A percentile compares a stretch with the other conserved stretches of the same genome.
These are phyloP conservation scores for Citrus sp. DNA, from an alignment of 345 rosid genomes.

Conservation along the genomic window DNA sequence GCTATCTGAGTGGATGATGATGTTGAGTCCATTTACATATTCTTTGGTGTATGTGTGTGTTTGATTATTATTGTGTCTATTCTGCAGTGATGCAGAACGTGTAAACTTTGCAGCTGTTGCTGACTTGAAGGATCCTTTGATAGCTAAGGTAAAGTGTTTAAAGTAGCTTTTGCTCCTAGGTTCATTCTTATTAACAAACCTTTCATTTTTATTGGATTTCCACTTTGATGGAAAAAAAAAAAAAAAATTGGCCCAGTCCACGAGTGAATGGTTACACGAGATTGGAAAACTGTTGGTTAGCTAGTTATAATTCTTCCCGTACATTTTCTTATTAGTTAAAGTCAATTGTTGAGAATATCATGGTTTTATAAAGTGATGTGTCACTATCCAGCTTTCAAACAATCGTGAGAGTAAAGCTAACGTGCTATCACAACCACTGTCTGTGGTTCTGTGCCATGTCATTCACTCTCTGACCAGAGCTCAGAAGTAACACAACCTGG, in stretches of 20 bases:
- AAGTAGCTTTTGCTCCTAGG: background rate
- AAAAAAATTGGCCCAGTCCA: background rate
- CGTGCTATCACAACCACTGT: too few species aligned
- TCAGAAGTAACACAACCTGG: background rate
- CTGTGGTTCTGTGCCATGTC: too few species aligned
- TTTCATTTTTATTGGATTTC: background rate
- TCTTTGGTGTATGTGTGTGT: background rate
- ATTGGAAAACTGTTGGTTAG: background rate
- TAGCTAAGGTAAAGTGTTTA: constrained; percentile 54
- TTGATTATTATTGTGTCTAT: constrained; percentile 3
- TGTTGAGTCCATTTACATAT: background rate
- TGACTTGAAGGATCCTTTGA: constrained; percentile 64
- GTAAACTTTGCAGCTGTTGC: constrained; percentile 60
- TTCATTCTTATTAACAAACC: background rate
- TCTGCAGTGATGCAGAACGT: constrained; percentile 51
- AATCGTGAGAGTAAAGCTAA: background rate
- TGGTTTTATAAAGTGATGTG: background rate
- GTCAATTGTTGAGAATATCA: background rate
- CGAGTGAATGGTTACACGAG: too few species aligned
- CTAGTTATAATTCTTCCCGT: background rate
- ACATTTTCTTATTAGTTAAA: background rate
- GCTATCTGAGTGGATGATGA: background rate
- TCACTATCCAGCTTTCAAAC: background rate
- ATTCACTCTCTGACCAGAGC: background rate
- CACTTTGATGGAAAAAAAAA: background rate